These are phyloP conservation scores for Poa annua DNA, from an alignment of 176 grass and related monocot genomes.

Conservation along the genomic window DNA sequence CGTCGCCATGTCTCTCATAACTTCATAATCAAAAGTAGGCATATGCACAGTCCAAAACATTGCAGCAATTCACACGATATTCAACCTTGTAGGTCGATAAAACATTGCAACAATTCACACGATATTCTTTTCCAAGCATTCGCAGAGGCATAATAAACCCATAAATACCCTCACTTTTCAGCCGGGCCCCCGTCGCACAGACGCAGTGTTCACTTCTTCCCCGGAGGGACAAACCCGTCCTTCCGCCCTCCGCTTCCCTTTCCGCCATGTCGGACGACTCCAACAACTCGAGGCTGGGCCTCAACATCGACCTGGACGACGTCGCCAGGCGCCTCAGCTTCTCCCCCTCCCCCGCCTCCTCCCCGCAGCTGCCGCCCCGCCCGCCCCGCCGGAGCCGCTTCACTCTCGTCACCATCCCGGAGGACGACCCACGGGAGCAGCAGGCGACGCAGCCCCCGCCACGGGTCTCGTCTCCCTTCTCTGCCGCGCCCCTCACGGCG, in stretches of 20 bases:
- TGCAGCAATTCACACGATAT: too few relatives aligned
- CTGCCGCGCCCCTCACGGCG: neutral
- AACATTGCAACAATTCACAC: too few relatives aligned
- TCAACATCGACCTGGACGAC: slow-evolving; percentile 21
- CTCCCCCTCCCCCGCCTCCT: slow-evolving; percentile 9
- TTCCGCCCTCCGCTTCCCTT: neutral
- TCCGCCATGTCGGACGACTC: too few relatives aligned
- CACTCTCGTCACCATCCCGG: slow-evolving; percentile 4
- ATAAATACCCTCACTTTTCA: neutral
- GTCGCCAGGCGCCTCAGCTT: slow-evolving; percentile 41
- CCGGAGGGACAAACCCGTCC: neutral
- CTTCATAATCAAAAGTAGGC: too few relatives aligned
- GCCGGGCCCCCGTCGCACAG: neutral
- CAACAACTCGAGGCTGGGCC: neutral
- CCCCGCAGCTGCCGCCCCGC: neutral
- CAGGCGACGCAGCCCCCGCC: too few relatives aligned
- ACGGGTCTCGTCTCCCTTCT: neutral
- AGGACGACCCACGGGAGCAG: neutral
- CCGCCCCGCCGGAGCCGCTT: too few relatives aligned
- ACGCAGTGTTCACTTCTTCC: neutral
- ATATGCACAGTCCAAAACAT: too few relatives aligned
- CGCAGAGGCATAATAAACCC: too few relatives aligned
- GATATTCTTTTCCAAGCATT: too few relatives aligned
- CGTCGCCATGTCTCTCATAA: too few relatives aligned
- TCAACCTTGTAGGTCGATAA: too few relatives aligned